Conservation (phyloP, 371 early-diverging fungal genomes). For the Apophysomyces ossiformis region DNA sequence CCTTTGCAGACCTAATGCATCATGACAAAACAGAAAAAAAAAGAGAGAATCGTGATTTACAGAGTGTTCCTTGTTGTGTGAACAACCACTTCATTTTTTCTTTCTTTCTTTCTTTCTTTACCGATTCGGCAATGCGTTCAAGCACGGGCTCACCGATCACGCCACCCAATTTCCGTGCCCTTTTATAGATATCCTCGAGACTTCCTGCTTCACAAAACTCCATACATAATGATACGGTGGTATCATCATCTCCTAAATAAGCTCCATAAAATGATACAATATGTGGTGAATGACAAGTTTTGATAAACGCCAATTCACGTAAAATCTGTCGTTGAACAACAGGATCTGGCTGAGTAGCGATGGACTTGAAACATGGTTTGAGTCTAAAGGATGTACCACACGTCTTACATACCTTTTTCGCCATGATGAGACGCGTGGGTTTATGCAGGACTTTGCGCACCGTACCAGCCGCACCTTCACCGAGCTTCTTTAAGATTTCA, state of each 20-base stretch:
- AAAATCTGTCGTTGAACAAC: slow-evolving; percentile 83
- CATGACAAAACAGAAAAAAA: not conserved
- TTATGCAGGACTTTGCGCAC: slow-evolving; percentile 85
- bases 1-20: slow-evolving; percentile 72
- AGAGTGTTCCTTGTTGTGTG: too few species aligned
- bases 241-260: slow-evolving; percentile 86
- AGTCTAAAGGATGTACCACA: not conserved
- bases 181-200: slow-evolving; percentile 80
- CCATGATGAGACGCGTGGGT: slow-evolving; percentile 88
- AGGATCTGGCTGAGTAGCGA: slow-evolving; percentile 71
- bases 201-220: slow-evolving; percentile 90
- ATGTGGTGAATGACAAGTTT: slow-evolving; percentile 87
- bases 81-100: not conserved
- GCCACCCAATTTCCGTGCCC: slow-evolving; percentile 63
- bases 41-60: too few species aligned
- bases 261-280: slow-evolving; percentile 96
- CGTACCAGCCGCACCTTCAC: slow-evolving; percentile 94
- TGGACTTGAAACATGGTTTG: slow-evolving; percentile 47
- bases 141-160: slow-evolving; percentile 80
- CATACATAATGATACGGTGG: slow-evolving; percentile 92
- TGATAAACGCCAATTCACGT: slow-evolving; percentile 89
- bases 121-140: slow-evolving; percentile 81
- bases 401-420: slow-evolving; percentile 75
- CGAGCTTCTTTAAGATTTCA: slow-evolving; percentile 70
- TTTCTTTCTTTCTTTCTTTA: slow-evolving; percentile 23